Conservation (phyloP, 352 stramenopile genomes). For the Globisporangium camurandrum region DNA sequence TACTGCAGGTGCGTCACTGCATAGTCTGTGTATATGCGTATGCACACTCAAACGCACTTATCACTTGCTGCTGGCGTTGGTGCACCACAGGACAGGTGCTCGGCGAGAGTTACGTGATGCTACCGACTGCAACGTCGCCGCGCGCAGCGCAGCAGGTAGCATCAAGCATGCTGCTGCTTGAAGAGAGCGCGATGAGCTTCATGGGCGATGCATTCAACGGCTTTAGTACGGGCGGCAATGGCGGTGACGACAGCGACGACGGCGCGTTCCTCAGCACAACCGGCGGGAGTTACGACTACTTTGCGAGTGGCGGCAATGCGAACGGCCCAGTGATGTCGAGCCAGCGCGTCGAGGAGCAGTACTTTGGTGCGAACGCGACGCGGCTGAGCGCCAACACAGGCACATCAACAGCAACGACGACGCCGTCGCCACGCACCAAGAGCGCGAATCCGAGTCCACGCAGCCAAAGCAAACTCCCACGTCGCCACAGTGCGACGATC, state of each 20-base stretch:
- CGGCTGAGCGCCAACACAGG: too few relatives aligned
- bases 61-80: too few relatives aligned
- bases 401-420: too few relatives aligned
- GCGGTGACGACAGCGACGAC: background rate
- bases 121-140: conserved; percentile 55
- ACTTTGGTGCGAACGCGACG: conserved; percentile 23
- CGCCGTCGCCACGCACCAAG: background rate
- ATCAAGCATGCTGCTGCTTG: conserved; percentile 38
- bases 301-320: conserved; percentile 7
- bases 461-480: conserved; percentile 11
- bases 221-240: conserved; percentile 1
- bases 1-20: conserved; percentile 22
- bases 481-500: conserved; percentile 15
- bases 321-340: conserved; percentile 4
- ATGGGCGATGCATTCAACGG: conserved; percentile 4
- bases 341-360: conserved; percentile 12
- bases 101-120: conserved; percentile 69
- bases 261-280: too few relatives aligned
- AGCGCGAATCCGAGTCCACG: conserved; percentile 17
- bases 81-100: conserved; percentile 19
- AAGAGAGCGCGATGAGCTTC: conserved; percentile 18
- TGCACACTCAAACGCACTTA: background rate
- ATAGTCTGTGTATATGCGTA: background rate
- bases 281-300: conserved; percentile 10
- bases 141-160: conserved; percentile 17